Base-by-base conservation (phyloP, 116 monocot species). In the Dioscorea cayenensis region DNA sequence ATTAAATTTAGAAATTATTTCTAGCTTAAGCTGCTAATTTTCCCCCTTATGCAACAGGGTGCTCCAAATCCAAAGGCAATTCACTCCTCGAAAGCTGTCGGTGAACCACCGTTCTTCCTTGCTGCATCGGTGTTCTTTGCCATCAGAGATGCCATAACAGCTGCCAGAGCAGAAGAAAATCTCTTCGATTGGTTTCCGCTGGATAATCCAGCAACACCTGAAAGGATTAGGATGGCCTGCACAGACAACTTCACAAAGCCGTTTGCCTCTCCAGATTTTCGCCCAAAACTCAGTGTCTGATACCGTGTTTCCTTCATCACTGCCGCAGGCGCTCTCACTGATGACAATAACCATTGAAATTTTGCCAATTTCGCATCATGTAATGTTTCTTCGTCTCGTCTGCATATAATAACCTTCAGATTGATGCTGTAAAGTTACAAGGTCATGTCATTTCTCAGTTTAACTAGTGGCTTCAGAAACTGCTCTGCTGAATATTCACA, bases 191-290 rank as follows among this genome's bases (percentile, higher is more conserved):
- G 99, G 99, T 99, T 94, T 64, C 82, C 88, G 5, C 87, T 99
- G 12, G 99, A 99, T 71, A 99, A 80, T 73, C 99, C 99, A 0
- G 94, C 88, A 18, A 99, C 99, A 9, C 94, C 99, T 0, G 99
- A 99, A 75, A 84, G 99, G 76, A 99, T 99, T n/a, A 77, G 99
- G 65, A 99, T 99, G 99, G 94, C 91, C 63, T 99, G 99, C 72
- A 14, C 87, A 0, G 99, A 94, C 77, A 74, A 79, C 50, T 85
- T 99, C 76, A 94, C 89, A 0, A 87, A 73, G 66, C 74, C 64
- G 17, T 94, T 99, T 76, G 89, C 78, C 12, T 63, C 60, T 11
- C 21, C 68, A 9, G 71, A 87, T 73, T 99, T 72, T 66, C 81
- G 66, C 19, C 87, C 99, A 16, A 99, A 99, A 52, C 78, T 99